Evolutionary conservation across 2,329 filamentous ascomycete genomes (phyloP), one percentile per base, ranked within the genome.

Genomic region (Didymosphaeria variabile): DNA sequence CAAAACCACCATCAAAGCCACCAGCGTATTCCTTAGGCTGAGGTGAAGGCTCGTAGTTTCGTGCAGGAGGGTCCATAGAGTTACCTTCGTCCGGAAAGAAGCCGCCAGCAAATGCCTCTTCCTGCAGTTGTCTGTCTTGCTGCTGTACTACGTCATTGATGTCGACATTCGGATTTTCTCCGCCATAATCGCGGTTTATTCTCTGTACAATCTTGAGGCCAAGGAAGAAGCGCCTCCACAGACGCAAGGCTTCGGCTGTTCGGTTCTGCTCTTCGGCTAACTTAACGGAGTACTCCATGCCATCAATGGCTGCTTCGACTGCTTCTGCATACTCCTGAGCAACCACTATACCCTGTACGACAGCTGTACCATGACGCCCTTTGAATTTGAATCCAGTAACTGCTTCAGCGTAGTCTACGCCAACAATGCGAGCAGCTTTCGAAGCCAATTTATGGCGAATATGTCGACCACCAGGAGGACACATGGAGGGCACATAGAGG

Each of bases 301-400:
- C 90, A 13, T 82, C 81, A 19, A 97, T 84, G 0, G 92, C 89
- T 5, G 87, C 88, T 59, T 86, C 80, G 0, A 97, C 84, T 0
- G 91, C 93, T 58, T 94, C 91, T 8, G 82, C 84, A 62, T 89
- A 87, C 74, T 94, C 90, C 17, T 79, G 75, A 0, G 93, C 90
- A 1, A 97, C 88, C 0, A 99, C 88, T 0, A 90, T 86, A 1
- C 95, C 95, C 40, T 87, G 86, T 2, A 95, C 80, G 2, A 97
- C 85, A 1, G 95, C 93, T 2, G 93, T 97, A 17, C 94, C 94
- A 58, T 92, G 89, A 2, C 92, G 87, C 0, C 93, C 93, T 72
- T 88, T 90, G 80, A 98, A 99, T 40, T 90, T 85, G 72, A 98
- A 99, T 0, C 94, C 94, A 0, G 90, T 95, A 5, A 99, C 87